These are phyloP conservation scores for Macrolepiota albuminosa DNA, from an alignment of 768 basidiomycete genomes.

Conservation along the genomic window DNA sequence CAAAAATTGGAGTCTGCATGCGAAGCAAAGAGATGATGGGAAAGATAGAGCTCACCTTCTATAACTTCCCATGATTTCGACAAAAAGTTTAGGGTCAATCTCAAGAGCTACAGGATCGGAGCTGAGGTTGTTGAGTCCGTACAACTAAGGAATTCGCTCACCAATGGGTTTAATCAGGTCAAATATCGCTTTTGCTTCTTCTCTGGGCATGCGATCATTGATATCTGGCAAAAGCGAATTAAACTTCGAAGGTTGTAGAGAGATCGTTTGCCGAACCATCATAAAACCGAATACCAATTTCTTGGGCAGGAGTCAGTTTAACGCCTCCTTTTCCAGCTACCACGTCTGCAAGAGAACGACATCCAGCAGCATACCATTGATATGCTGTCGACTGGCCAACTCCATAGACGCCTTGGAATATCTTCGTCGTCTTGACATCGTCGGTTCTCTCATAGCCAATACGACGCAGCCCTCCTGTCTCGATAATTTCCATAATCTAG, in stretches of 20 bases:
- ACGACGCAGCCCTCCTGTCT: conserved; percentile 67
- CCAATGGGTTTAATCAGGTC: conserved; percentile 69
- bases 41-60: conserved; percentile 43
- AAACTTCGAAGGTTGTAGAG: neutral
- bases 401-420: conserved; percentile 83
- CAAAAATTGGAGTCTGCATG: neutral
- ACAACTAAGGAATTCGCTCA: conserved; percentile 19
- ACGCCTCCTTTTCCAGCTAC: conserved; percentile 54
- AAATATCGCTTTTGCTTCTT: conserved; percentile 72
- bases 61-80: conserved; percentile 93
- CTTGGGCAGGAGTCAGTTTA: conserved; percentile 51
- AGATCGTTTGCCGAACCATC: conserved; percentile 42
- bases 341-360: conserved; percentile 76
- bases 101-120: conserved; percentile 43
- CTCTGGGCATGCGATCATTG: conserved; percentile 78
- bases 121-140: neutral
- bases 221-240: conserved; percentile 48
- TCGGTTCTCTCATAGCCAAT: conserved; percentile 64
- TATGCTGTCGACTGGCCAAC: conserved; percentile 69
- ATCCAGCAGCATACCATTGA: conserved; percentile 72
- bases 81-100: conserved; percentile 64
- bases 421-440: conserved; percentile 47
- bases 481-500: conserved; percentile 78
- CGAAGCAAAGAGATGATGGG: neutral
- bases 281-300: conserved; percentile 66